These are phyloP conservation scores for Euptelea pleiosperma DNA, from an alignment of 164 flowering plant species.

Conservation along the genomic window DNA sequence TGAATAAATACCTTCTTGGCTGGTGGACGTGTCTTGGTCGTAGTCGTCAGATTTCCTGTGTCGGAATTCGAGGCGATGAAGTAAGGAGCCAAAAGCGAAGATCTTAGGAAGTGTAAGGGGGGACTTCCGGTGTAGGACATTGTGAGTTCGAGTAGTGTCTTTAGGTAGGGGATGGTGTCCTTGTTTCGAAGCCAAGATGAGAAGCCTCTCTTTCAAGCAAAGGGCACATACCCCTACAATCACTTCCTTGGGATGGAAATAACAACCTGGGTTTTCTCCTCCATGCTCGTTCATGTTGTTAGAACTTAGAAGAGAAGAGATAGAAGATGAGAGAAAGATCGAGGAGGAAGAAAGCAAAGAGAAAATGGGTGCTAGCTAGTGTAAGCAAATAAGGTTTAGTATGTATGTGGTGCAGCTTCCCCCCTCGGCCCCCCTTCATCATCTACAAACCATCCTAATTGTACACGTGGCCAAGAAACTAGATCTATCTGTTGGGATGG, in stretches of 20 bases:
- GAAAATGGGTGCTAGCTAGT: no score
- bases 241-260: slow-evolving; percentile 54
- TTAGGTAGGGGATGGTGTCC: slow-evolving; percentile 17
- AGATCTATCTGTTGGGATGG: no score
- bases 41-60: slow-evolving; percentile 34
- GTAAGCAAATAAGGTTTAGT: no score
- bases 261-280: slow-evolving; percentile 42
- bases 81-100: slow-evolving; percentile 57
- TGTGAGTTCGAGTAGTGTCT: slow-evolving; percentile 6
- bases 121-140: slow-evolving; percentile 18
- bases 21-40: slow-evolving; percentile 33
- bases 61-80: slow-evolving; percentile 49
- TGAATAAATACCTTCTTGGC: slow-evolving; percentile 57
- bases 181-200: slow-evolving; percentile 60
- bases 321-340: slow-evolving; percentile 3
- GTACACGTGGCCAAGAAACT: no score
- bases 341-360: neutral
- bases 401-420: no score
- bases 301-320: neutral
- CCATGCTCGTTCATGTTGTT: slow-evolving; percentile 35
- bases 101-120: slow-evolving; percentile 38
- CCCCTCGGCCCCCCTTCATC: no score
- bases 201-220: slow-evolving; percentile 81
- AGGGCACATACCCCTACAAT: slow-evolving; percentile 68
- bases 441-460: no score